Conservation (phyloP, 73 alveolate genomes). For the Effrenium voratum region DNA sequence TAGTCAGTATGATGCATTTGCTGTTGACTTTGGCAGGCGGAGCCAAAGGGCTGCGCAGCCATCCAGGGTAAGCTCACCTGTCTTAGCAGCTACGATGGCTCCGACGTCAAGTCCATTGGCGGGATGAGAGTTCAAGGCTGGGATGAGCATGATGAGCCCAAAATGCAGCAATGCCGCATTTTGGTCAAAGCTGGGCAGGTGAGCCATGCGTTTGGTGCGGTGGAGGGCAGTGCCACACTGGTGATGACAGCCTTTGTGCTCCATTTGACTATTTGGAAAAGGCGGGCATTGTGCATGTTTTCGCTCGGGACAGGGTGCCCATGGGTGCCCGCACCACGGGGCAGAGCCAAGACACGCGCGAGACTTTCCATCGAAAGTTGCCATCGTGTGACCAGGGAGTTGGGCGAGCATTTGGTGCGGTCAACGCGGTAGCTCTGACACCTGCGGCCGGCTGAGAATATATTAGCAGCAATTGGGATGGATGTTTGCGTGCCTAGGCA, state of each 20-base stretch:
- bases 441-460: not conserved
- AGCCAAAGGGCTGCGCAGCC: conserved; percentile 58
- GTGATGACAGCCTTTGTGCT: conserved; percentile 6
- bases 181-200: not conserved
- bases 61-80: conserved; percentile 3
- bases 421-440: conserved; percentile 49
- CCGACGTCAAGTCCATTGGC: conserved; percentile 8
- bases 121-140: conserved; percentile 19
- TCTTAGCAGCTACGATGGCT: conserved; percentile 65
- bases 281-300: not conserved
- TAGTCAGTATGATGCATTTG: not conserved
- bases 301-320: not conserved
- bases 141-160: not conserved
- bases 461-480: not conserved
- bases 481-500: not conserved
- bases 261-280: conserved; percentile 55
- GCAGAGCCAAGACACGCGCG: not conserved
- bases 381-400: not conserved
- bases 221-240: conserved; percentile 74
- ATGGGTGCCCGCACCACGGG: not conserved
- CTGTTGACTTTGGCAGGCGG: not conserved
- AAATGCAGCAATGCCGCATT: not conserved
- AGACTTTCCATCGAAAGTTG: not conserved
- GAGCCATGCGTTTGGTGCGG: conserved; percentile 93
- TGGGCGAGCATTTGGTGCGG: conserved; percentile 24